Conservation (phyloP, 805 yeast species). For the Grigorovia jiainica region DNA sequence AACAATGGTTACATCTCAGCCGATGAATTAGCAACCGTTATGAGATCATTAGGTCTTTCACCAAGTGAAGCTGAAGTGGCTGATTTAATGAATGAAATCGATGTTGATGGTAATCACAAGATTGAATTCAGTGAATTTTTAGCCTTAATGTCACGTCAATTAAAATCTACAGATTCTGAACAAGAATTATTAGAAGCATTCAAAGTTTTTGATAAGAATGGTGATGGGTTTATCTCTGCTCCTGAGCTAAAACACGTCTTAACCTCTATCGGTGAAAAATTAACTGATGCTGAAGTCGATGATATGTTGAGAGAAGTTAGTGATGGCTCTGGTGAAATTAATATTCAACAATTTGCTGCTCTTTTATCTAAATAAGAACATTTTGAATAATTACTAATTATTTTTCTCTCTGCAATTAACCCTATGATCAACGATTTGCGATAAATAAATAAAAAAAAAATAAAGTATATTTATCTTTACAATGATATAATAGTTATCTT, state of each 20-base stretch:
- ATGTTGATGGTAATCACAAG: slow-evolving; percentile 86
- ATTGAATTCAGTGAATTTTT: slow-evolving; percentile 76
- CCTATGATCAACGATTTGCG: background rate
- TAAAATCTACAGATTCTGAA: slow-evolving; percentile 94
- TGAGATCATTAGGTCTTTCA: slow-evolving; percentile 97
- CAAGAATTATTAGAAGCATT: slow-evolving; percentile 97
- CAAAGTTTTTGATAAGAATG: slow-evolving; percentile 93
- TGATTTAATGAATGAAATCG: slow-evolving; percentile 96
- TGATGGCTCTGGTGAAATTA: slow-evolving; percentile 94
- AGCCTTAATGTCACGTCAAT: slow-evolving; percentile 83
- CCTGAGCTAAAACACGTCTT: slow-evolving; percentile 94
- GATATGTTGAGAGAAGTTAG: slow-evolving; percentile 96
- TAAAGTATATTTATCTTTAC: background rate
- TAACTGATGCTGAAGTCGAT: slow-evolving; percentile 93
- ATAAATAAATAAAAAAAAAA: background rate
- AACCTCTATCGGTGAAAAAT: slow-evolving; percentile 94
- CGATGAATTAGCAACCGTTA: slow-evolving; percentile 91
- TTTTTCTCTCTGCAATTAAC: background rate
- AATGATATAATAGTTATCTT: background rate
- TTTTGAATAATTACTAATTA: background rate
- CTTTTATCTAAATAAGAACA: slow-evolving; percentile 58
- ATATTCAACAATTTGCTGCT: slow-evolving; percentile 92
- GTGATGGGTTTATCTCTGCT: slow-evolving; percentile 93
- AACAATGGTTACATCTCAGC: slow-evolving; percentile 95
- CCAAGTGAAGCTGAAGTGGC: slow-evolving; percentile 94